Base-by-base conservation (phyloP, 176 grass and related monocot genomes). In the Guadua angustifolia region DNA sequence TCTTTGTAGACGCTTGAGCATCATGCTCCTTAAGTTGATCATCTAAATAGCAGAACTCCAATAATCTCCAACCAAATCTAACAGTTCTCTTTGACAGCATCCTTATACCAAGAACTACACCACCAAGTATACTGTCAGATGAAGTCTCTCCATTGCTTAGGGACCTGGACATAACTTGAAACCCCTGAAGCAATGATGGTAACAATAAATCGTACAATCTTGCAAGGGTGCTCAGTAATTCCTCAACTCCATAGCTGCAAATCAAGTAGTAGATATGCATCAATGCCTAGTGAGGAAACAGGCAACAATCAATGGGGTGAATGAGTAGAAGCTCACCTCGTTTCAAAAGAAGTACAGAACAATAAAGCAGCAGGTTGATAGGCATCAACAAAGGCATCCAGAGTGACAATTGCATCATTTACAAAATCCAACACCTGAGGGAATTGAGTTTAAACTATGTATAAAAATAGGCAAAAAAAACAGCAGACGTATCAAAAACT, bases 391-490 rank as follows among this genome's bases (percentile, higher is more conserved):
- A 98, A 95, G 51, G 93, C 88, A 98, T 98, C 91, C 77, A 98
- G 65, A 76, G 91, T 95, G 50, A 95, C 83, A 80, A 95, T 80
- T 44, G 91, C 91, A 92, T 98, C 95, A 87, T 98, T 98, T 81
- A 95, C 71, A 87, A 98, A 98, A 89, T 98, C 93, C 88, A 98
- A 71, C 53, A 95, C 93, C 95, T 98, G 86, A 76, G 24, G 60
- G 61, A 86, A 66, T 89, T 72, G 71, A 67, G 53, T 40, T 89
- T 18, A 82, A 80, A 73, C 50, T 80, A 53, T 69, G 39, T 59
- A 64, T 39, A 17, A 60, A 69, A 70, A 61, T 44, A 17, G 60
- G n/a, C 3, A 73, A 70, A 85, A 42, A 32, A 42, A 32, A 83
- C 50, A 80, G 47, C 21, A 45, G 55, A 46, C 40, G 87, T 56